Evolutionary conservation across 352 stramenopile genomes (phyloP), one percentile per base, ranked within the genome.

Genomic region (Globisporangium echinulatum): DNA sequence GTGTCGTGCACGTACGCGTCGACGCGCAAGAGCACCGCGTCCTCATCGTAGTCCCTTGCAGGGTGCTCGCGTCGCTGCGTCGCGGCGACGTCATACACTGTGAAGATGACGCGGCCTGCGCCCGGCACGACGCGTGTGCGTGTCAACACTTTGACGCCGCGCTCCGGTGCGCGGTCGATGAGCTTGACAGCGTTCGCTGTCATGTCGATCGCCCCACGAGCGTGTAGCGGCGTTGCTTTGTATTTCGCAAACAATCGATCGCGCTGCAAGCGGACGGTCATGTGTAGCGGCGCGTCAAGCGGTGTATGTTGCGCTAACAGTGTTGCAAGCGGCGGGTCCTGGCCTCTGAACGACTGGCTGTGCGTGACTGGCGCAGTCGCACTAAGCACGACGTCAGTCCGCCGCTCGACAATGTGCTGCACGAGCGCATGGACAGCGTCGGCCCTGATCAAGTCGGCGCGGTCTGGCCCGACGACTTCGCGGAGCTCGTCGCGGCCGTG

Each of bases 221-320:
- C 52, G 15, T 76, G 73, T 15, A 88, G 67, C 42, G 82, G 82
- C 0, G 82, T 91, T 3, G 50, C 67, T 52, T 91, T 91, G 46
- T 87, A 71, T 59, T 88, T 91, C 1, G 74, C 65, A 37, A 78
- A 91, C 36, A 91, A 63, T 52, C 76, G 72, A 50, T 91, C 79
- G 9, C 68, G 62, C 50, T 84, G 52, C 50, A 91, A 87, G 36
- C 54, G 43, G 13, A 86, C 66, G n/a, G 68, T 49, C 6, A 86
- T 56, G 7, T 48, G 50, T 9, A 63, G n/a, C 11, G 39, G 17
- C 37, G 25, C 25, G 4, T 44, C 11, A 5, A 1, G 3, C 49
- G 13, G 46, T 48, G 7, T 17, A 15, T 40, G 36, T 10, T 17
- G n/a, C 19, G 4, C 6, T 42, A 25, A 25, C 25, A 25, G 25